These are phyloP conservation scores for Raphanus hybrid DNA, from an alignment of 441 rosid species.

Conservation along the genomic window DNA sequence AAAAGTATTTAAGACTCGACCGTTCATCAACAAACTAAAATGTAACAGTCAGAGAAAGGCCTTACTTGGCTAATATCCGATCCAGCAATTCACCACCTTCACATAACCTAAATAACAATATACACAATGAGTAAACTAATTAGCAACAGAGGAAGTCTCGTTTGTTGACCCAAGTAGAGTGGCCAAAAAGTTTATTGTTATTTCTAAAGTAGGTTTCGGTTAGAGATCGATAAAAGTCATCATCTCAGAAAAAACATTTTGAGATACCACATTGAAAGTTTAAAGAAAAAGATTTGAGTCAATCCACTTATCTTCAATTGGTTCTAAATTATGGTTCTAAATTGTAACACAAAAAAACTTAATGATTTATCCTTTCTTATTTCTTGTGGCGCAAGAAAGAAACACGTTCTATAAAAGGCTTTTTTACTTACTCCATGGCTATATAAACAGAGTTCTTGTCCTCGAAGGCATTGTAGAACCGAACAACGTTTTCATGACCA, in stretches of 20 bases:
- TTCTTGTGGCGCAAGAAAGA: not conserved
- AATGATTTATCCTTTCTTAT: not conserved
- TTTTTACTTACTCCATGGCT: constrained; percentile 90
- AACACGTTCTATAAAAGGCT: not conserved
- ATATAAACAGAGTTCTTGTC: constrained; percentile 92
- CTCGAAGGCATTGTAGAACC: constrained; percentile 82
- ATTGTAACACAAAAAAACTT: not conserved
- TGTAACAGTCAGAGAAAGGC: not conserved
- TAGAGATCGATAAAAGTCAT: not conserved
- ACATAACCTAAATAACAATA: constrained; percentile 61
- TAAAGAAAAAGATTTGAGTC: not conserved
- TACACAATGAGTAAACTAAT: not conserved
- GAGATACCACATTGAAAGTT: not conserved
- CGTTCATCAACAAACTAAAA: not conserved
- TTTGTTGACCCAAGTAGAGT: not conserved
- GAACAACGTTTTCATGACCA: constrained; percentile 95
- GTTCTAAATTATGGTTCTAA: not conserved
- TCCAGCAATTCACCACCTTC: constrained; percentile 90
- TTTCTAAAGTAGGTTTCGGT: not conserved
- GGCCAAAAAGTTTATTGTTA: not conserved
- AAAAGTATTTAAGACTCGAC: not conserved
- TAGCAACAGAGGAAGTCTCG: not conserved
- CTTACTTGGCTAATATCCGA: constrained; percentile 42
- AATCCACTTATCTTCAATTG: not conserved
- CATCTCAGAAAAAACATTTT: not conserved